A percentile compares a stretch with the other conserved stretches of the same genome.
These are phyloP conservation scores for Massariosphaeria phaeospora DNA, from an alignment of 495 filamentous ascomycete species.

Conservation along the genomic window DNA sequence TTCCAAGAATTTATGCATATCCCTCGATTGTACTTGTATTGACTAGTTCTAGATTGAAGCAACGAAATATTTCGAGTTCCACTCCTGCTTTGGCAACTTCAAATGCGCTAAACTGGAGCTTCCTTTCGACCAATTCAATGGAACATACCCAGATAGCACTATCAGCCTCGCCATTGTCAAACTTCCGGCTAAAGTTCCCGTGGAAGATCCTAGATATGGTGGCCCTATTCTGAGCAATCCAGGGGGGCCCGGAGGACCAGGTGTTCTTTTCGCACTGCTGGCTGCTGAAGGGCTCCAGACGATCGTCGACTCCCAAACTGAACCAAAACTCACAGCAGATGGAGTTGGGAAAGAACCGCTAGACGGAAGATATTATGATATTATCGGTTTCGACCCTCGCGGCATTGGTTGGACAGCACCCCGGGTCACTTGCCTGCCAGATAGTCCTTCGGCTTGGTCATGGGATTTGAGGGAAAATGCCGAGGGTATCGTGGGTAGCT, in stretches of 20 bases:
- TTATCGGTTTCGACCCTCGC: constrained; percentile 52
- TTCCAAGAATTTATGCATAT: too few species aligned
- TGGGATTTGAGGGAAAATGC: constrained; percentile 34
- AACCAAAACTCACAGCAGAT: constrained; percentile 19
- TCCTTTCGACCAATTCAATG: constrained; percentile 45
- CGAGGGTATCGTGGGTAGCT: constrained; percentile 38
- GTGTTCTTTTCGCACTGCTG: constrained; percentile 31
- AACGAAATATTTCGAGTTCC: constrained; percentile 17
- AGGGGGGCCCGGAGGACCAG: constrained; percentile 48
- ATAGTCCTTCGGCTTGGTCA: constrained; percentile 23
- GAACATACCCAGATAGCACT: constrained; percentile 32
- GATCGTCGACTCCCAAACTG: constrained; percentile 39
- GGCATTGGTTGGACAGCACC: constrained; percentile 40
- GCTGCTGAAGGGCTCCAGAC: constrained; percentile 34
- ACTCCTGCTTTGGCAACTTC: constrained; percentile 33
- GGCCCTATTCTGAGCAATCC: constrained; percentile 44
- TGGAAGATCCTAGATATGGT: constrained; percentile 42
- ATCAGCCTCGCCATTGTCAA: constrained; percentile 41
- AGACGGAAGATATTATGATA: constrained; percentile 47
- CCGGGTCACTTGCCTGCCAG: constrained; percentile 48
- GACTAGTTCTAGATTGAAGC: constrained; percentile 16
- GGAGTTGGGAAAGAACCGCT: not conserved
- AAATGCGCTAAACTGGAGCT: constrained; percentile 43
- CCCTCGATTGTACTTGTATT: not conserved
- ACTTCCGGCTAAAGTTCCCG: constrained; percentile 41